A percentile compares a stretch with the other conserved stretches of the same genome.
Evolutionary conservation across 306 rosid species (phyloP).

Genomic region (Prunus padus): DNA sequence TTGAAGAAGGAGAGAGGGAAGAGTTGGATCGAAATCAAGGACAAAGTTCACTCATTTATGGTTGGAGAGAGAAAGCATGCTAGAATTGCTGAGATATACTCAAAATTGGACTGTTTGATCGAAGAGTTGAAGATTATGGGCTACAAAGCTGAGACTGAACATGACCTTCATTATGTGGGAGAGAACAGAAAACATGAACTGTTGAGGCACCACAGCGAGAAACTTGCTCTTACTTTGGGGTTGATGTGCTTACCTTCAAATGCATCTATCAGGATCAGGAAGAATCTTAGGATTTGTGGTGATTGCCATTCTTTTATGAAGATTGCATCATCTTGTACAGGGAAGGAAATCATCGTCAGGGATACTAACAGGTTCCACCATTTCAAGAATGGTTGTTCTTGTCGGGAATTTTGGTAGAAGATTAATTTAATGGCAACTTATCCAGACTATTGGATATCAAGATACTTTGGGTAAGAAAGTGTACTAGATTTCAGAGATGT

Average conservation of each 20-base stretch:
- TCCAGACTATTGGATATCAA: not conserved
- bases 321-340: slow-evolving; percentile 43
- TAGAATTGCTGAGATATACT: slow-evolving; percentile 51
- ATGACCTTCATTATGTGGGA: slow-evolving; percentile 68
- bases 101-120: slow-evolving; percentile 54
- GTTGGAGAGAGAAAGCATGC: slow-evolving; percentile 75
- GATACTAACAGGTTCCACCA: slow-evolving; percentile 79
- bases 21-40: slow-evolving; percentile 87
- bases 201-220: slow-evolving; percentile 80
- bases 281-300: slow-evolving; percentile 89
- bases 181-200: slow-evolving; percentile 67
- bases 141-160: slow-evolving; percentile 53
- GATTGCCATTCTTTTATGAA: slow-evolving; percentile 90
- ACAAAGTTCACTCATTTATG: slow-evolving; percentile 65
- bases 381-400: slow-evolving; percentile 66
- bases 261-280: slow-evolving; percentile 78
- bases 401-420: slow-evolving; percentile 73
- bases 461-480: not conserved
- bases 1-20: slow-evolving; percentile 71
- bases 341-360: slow-evolving; percentile 69
- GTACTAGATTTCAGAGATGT: no score
- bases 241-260: slow-evolving; percentile 63
- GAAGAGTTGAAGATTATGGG: slow-evolving; percentile 56
- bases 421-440: no score
- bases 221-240: slow-evolving; percentile 75